Evolutionary conservation across 805 yeast genomes (phyloP), one percentile per base, ranked within the genome.

Genomic region (Hanseniaspora valbyensis): DNA sequence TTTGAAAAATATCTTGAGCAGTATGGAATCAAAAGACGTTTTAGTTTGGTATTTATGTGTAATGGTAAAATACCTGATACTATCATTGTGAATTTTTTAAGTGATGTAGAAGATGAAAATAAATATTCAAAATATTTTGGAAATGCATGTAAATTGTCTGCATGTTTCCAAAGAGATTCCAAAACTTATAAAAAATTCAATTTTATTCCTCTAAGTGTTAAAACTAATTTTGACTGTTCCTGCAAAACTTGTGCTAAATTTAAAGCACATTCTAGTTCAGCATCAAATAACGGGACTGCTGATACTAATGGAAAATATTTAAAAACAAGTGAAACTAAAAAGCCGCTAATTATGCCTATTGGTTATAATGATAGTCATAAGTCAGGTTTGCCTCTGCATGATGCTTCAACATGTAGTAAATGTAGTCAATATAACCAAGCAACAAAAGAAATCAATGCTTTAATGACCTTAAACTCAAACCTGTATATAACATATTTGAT

Each of bases 171-270:
- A n/a, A 29, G 44, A 39, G 50, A 46, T 24, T 2, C 19, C 9
- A 38, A 30, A 32, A 16, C 19, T 14, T 37, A 22, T 19, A 46
- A 39, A 19, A 38, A 32, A 19, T 29, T 38, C 22, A 46, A 38
- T 22, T 18, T 46, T 1, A 19, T 30, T 12, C 13, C 21, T 10
- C 6, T n/a, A 18, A 46, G 26, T 14, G 26, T 46, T 7, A 16
- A 38, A 8, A 46, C 50, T 13, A 46, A 46, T 13, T 46, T 46
- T 32, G 44, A 38, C 4, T 46, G 50, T 13, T n/a, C 10, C 9
- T 46, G 50, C 26, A 46, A 39, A 25, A 46, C 50, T 4, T 46
- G 50, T 16, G 18, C 22, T 19, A 37, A 25, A n/a, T 19, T 19
- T 6, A 21, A 37, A n/a, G 37, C 22, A 29, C 42, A 28, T 9